Evolutionary conservation across 1,284 basidiomycete species (phyloP).

Genomic region (Irpex rosettiformis): DNA sequence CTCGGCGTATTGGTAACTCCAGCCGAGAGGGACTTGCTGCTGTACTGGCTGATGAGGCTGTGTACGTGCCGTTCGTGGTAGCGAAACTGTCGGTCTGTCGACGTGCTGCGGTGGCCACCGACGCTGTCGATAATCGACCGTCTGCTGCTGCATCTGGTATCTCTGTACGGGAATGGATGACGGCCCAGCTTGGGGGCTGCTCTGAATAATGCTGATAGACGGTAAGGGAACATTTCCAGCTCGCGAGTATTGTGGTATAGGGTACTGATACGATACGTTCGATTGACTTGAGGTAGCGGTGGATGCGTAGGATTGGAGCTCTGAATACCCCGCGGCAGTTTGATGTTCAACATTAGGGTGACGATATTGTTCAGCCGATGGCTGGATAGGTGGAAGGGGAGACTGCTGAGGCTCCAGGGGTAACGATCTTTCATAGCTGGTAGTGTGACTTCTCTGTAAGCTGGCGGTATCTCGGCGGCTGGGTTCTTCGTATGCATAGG

Average conservation of each 20-base stretch:
- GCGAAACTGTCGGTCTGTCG: background rate
- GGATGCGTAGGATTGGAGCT: background rate
- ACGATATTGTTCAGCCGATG: background rate
- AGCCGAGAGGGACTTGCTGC: background rate
- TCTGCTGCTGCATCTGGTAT: background rate
- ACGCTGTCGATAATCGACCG: background rate
- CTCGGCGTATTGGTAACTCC: background rate
- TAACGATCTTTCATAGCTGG: constrained; percentile 1
- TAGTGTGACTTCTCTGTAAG: background rate
- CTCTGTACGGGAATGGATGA: background rate
- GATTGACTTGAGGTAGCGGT: background rate
- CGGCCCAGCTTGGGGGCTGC: background rate
- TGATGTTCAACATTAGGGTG: background rate
- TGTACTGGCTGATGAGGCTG: background rate
- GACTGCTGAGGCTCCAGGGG: background rate
- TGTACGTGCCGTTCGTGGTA: background rate
- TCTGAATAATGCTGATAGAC: background rate
- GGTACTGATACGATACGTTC: background rate
- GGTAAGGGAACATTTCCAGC: background rate
- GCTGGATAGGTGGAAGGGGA: background rate
- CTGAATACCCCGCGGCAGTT: background rate
- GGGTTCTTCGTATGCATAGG: background rate
- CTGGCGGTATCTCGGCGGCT: background rate
- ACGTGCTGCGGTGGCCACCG: background rate
- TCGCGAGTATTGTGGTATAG: background rate